Evolutionary conservation across 202 grass and related monocot species (phyloP).

Genomic region (Setaria viridis): DNA sequence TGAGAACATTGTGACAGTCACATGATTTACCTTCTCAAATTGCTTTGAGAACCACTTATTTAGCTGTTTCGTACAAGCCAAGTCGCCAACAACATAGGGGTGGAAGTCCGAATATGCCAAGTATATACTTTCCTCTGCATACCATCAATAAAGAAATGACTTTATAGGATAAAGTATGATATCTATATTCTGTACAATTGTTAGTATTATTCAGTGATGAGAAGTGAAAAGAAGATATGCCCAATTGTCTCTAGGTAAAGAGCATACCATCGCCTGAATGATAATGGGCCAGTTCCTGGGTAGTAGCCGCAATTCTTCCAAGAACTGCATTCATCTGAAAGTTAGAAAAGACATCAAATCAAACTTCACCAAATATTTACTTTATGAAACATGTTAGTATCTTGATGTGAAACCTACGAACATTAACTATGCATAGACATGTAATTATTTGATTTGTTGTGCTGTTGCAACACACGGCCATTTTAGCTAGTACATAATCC

Average conservation of each 20-base stretch:
- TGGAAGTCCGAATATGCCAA: conserved; percentile 92
- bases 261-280: conserved; percentile 91
- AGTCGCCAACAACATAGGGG: conserved; percentile 82
- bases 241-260: conserved; percentile 5
- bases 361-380: conserved; percentile 19
- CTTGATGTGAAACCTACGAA: neutral
- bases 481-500: conserved; percentile 9
- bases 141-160: conserved; percentile 37
- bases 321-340: conserved; percentile 98
- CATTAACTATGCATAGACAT: too few species aligned
- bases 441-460: too few species aligned
- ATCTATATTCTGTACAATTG: neutral
- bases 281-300: conserved; percentile 94
- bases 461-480: too few species aligned
- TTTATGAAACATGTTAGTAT: conserved; percentile 25
- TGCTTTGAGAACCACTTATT: conserved; percentile 97
- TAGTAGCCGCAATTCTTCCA: conserved; percentile 86
- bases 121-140: conserved; percentile 91
- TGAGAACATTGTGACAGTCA: conserved; percentile 31
- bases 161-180: conserved; percentile 18
- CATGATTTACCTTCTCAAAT: conserved; percentile 82
- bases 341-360: conserved; percentile 53
- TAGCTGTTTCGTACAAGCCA: conserved; percentile 84
- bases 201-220: conserved; percentile 23
- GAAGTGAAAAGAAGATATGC: conserved; percentile 9